Conservation (phyloP, 2,329 filamentous ascomycete species). For the Emydomyces testavorans region DNA sequence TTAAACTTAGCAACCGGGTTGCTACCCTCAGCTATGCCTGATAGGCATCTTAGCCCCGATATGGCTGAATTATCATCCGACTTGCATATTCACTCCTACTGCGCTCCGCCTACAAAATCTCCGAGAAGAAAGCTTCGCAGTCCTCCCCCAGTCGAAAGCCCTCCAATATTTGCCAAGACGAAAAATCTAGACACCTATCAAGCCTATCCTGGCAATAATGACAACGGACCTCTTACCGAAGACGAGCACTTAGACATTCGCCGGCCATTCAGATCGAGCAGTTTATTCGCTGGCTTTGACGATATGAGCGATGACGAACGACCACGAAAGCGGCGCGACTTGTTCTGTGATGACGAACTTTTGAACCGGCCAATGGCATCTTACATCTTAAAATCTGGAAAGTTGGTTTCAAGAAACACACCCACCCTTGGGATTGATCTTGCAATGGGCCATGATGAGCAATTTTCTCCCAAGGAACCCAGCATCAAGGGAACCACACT, state of each 20-base stretch:
- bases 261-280: constrained; percentile 64
- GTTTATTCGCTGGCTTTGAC: constrained; percentile 77
- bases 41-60: constrained; percentile 33
- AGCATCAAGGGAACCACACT: constrained; percentile 9
- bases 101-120: constrained; percentile 27
- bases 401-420: constrained; percentile 30
- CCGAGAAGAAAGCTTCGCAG: constrained; percentile 22
- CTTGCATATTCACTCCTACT: constrained; percentile 27
- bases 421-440: constrained; percentile 26
- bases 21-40: constrained; percentile 63
- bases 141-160: constrained; percentile 32
- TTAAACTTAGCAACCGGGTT: constrained; percentile 65
- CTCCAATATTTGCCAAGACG: constrained; percentile 27
- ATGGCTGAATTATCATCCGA: constrained; percentile 18
- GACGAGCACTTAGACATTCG: constrained; percentile 46
- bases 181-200: constrained; percentile 42
- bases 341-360: constrained; percentile 37
- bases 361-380: constrained; percentile 36
- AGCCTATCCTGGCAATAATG: constrained; percentile 66
- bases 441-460: constrained; percentile 29
- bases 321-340: constrained; percentile 21
- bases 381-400: constrained; percentile 34
- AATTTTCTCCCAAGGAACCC: constrained; percentile 18
- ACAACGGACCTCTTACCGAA: constrained; percentile 59
- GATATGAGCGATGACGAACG: constrained; percentile 46